phyloP scores from a whole-genome alignment of 805 yeast species.

The Peterozyma toletana region DNA sequence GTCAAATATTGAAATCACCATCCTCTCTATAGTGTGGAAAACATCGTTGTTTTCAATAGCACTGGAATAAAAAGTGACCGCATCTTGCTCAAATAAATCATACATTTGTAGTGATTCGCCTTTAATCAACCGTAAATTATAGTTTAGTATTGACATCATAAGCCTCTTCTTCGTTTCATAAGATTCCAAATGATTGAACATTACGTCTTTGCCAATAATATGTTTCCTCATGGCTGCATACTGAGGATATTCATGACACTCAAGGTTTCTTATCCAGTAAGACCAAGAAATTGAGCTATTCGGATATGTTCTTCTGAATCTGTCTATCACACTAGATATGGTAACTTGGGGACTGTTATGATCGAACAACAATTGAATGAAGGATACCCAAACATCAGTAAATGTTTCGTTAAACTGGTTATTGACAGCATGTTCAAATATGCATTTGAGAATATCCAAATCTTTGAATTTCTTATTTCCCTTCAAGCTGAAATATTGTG shows the following conservation, averaged over 20 bases:
- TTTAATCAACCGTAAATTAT: background rate
- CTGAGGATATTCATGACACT: constrained; percentile 7
- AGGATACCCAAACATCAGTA: constrained; percentile 22
- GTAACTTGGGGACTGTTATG: background rate
- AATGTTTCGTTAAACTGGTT: constrained; percentile 9
- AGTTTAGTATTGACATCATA: constrained; percentile 7
- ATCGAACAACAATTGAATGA: background rate
- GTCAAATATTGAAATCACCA: constrained; percentile 27
- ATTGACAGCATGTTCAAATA: constrained; percentile 25
- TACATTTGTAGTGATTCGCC: too few species aligned
- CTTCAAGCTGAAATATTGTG: constrained; percentile 24
- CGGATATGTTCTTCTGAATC: constrained; percentile 13
- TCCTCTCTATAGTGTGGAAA: constrained; percentile 36
- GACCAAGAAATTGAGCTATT: constrained; percentile 19
- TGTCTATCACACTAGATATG: background rate
- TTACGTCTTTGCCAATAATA: background rate
- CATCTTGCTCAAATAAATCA: constrained; percentile 13
- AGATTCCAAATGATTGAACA: background rate
- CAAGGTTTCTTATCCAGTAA: constrained; percentile 17
- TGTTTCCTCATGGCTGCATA: background rate
- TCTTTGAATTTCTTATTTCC: constrained; percentile 12
- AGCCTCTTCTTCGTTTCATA: constrained; percentile 26
- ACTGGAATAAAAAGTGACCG: constrained; percentile 14
- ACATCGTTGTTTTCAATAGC: constrained; percentile 25
- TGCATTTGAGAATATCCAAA: constrained; percentile 10